Conservation (phyloP, 2,329 filamentous ascomycete species). For the Aspergillus carbonarius region DNA sequence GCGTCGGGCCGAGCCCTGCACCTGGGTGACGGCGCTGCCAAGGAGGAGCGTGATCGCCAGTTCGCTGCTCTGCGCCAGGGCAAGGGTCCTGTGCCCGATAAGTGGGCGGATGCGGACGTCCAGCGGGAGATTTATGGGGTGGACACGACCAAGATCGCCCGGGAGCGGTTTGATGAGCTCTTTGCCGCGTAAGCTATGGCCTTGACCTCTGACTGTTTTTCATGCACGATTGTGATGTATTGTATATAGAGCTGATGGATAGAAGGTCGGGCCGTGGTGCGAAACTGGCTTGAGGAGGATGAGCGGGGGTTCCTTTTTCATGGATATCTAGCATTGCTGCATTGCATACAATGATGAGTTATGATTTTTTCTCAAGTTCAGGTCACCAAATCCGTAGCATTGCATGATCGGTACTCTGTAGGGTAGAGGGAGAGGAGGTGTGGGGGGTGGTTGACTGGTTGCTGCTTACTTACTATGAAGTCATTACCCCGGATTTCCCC, state of each 20-base stretch:
- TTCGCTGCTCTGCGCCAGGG: slow-evolving; percentile 54
- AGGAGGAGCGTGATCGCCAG: slow-evolving; percentile 58
- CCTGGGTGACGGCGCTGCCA: slow-evolving; percentile 58
- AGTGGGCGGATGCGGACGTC: slow-evolving; percentile 69
- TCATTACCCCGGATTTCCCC: too few relatives aligned
- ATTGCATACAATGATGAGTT: not conserved
- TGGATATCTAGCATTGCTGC: not conserved
- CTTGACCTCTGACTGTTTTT: not conserved
- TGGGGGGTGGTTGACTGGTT: too few relatives aligned
- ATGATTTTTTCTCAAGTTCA: not conserved
- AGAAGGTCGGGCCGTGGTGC: slow-evolving; percentile 1
- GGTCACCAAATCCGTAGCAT: too few relatives aligned
- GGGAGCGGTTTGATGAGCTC: slow-evolving; percentile 39
- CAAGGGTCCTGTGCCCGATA: slow-evolving; percentile 56
- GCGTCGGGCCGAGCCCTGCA: slow-evolving; percentile 56
- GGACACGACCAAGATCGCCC: slow-evolving; percentile 59
- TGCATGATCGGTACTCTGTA: too few relatives aligned
- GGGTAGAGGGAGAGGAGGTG: too few relatives aligned
- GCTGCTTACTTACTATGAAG: too few relatives aligned
- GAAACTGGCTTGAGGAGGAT: slow-evolving; percentile 1
- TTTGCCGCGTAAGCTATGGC: slow-evolving; percentile 17
- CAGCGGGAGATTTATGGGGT: slow-evolving; percentile 66
- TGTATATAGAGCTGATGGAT: not conserved
- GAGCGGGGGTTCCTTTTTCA: not conserved
- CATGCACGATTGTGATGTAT: not conserved